Base-by-base conservation (phyloP, 768 basidiomycete species). In the Leccinum fibrillosum region DNA sequence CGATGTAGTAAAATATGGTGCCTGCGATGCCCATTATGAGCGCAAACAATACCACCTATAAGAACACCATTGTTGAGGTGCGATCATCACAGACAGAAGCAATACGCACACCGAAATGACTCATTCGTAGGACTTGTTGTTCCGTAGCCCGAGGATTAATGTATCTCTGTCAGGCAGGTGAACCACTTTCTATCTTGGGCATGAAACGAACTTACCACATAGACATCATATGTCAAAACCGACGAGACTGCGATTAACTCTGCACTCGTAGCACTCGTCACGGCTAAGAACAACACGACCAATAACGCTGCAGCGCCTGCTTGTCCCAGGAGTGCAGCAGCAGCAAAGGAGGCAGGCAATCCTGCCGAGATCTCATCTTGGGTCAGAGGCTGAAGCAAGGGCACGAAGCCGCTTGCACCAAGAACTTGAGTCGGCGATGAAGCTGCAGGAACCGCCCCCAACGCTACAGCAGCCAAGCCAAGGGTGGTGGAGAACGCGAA, bases 161-260 rank as follows among this genome's bases (percentile, higher is more conserved):
- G 68, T 95, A 94, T 56, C 75, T 80, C 85, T 86, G 57, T 35
- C 1, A 11, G 17, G n/a, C 5, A 12, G 15, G 13, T 42, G 28
- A 25, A 51, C 21, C 19, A n/a, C 53, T 3, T 7, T 12, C 17
- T 13, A 30, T 11, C 21, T 50, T 11, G 7, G 12, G 5, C 12
- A 42, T 11, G 49, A 37, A 19, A 11, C 12, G 19, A 39, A 21
- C 70, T 32, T 53, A 84, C 86, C 80, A 89, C 89, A 74, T 93
- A 92, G 6, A 94, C 77, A 70, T 94, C 94, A 65, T 91, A 94
- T 0, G 93, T 93, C 65, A 94, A 68, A 51, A 95, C 67, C 0
- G 85, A 84, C 1, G 92, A 93, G 2, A 94, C 91, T 0, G 94
- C 95, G 64, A 98, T 95, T 56, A 95, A 79, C 73, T 98, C 95